Evolutionary conservation across 345 rosid genomes (phyloP).

Genomic region (Triadica sebifera): DNA sequence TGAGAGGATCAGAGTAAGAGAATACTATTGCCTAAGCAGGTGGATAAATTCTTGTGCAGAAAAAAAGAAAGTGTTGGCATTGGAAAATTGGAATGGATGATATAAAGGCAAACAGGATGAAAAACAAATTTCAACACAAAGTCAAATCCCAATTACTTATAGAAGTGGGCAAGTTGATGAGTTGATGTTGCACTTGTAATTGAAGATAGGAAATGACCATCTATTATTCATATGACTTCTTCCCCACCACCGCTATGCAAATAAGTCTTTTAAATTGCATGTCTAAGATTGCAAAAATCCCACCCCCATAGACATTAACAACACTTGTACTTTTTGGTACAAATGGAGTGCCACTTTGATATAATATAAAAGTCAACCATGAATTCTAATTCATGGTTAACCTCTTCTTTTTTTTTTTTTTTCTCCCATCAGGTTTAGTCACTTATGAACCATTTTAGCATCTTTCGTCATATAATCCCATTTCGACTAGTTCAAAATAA

Average conservation of each 20-base stretch:
- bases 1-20: too few relatives aligned
- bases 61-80: not conserved
- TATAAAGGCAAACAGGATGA: not conserved
- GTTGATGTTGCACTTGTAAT: not conserved
- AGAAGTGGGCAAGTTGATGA: conserved; percentile 12
- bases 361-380: not conserved
- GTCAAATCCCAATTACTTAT: conserved; percentile 7
- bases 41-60: not conserved
- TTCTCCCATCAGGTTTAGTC: too few relatives aligned
- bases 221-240: too few relatives aligned
- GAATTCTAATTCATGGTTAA: not conserved
- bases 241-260: too few relatives aligned
- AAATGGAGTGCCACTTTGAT: not conserved
- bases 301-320: too few relatives aligned
- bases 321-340: not conserved
- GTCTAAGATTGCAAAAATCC: too few relatives aligned
- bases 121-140: not conserved
- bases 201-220: not conserved
- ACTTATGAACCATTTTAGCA: too few relatives aligned
- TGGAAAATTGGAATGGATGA: not conserved
- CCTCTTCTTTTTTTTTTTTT: too few relatives aligned
- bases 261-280: too few relatives aligned
- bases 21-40: too few relatives aligned
- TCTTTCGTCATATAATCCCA: too few relatives aligned
- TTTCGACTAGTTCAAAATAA: too few relatives aligned